phyloP scores from a whole-genome alignment of 2,329 filamentous ascomycete genomes.

The Davidsoniella australis region DNA sequence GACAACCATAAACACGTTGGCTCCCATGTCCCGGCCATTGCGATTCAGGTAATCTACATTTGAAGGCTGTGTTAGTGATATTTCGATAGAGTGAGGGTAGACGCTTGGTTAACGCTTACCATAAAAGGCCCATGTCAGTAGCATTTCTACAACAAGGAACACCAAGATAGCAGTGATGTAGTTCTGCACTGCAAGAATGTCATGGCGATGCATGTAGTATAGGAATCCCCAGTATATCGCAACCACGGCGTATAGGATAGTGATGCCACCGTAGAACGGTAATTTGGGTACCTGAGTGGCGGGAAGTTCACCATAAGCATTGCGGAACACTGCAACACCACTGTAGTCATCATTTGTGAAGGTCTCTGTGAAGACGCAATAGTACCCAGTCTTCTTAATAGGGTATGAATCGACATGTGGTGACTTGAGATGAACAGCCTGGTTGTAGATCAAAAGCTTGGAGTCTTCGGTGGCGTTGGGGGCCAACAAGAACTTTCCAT shows the following conservation, averaged over 20 bases:
- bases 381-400: constrained; percentile 85
- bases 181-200: constrained; percentile 95
- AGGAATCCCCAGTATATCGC: constrained; percentile 82
- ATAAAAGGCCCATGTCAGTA: constrained; percentile 98
- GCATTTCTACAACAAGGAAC: constrained; percentile 87
- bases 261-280: constrained; percentile 89
- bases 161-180: constrained; percentile 95
- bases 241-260: constrained; percentile 82
- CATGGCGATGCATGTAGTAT: constrained; percentile 83
- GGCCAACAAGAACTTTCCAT: constrained; percentile 70
- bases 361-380: constrained; percentile 69
- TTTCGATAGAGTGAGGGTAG: neutral
- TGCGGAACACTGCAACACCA: constrained; percentile 78
- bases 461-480: constrained; percentile 58
- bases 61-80: constrained; percentile 18
- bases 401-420: constrained; percentile 61
- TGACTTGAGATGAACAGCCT: constrained; percentile 67
- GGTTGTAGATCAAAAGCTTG: constrained; percentile 55
- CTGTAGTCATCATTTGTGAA: constrained; percentile 54
- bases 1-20: constrained; percentile 73
- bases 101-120: constrained; percentile 29
- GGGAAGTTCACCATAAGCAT: constrained; percentile 88
- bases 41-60: constrained; percentile 75
- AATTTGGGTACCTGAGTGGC: constrained; percentile 93
- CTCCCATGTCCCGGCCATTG: constrained; percentile 65